Base-by-base conservation (phyloP, 768 basidiomycete genomes). In the Hericium erinaceus region DNA sequence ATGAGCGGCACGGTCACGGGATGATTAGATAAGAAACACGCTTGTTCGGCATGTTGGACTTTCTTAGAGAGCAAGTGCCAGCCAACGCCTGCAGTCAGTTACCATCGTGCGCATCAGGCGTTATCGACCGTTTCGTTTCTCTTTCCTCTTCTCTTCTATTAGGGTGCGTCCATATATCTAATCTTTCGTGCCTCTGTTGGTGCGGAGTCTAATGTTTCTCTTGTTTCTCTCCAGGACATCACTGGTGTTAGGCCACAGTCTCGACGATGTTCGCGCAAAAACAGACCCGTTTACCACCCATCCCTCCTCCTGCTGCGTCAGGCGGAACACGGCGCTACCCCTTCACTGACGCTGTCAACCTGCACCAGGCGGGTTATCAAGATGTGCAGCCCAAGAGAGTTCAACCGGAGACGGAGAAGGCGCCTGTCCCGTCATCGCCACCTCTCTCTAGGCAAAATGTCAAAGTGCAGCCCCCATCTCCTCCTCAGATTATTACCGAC, bases 401-500 rank as follows among this genome's bases (percentile, higher is more conserved):
- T 15, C 37, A 60, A 18, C 22, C 51, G 57, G 40, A 26, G 16
- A 24, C 55, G 28, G 20, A 37, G 38, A 63, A 61, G 56, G 57
- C 53, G 41, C 20, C 39, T 12, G 15, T 16, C 16, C 56, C 56
- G n/a, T 4, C 41, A n/a, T 84, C 83, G 7, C 86, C 88, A 1
- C 90, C 89, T 9, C 69, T 92, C 15, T 84, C 86, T 39, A 79
- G 89, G 57, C 89, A 92, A 75, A 92, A 89, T 70, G 85, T 79
- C 64, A 92, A 90, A 71, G 84, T 85, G 1, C 77, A 83, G 0
- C 90, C 90, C 0, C 90, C 90, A 0, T 88, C 89, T 0, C 90
- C 90, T 2, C 90, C 90, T 8, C 83, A 77, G 65, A 69, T 89
- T 56, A 92, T 92, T 63, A 76, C 72, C 2, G 89, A 91, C 73